These are phyloP conservation scores for Fusarium proliferatum DNA, from an alignment of 2,329 filamentous ascomycete genomes.

Conservation along the genomic window DNA sequence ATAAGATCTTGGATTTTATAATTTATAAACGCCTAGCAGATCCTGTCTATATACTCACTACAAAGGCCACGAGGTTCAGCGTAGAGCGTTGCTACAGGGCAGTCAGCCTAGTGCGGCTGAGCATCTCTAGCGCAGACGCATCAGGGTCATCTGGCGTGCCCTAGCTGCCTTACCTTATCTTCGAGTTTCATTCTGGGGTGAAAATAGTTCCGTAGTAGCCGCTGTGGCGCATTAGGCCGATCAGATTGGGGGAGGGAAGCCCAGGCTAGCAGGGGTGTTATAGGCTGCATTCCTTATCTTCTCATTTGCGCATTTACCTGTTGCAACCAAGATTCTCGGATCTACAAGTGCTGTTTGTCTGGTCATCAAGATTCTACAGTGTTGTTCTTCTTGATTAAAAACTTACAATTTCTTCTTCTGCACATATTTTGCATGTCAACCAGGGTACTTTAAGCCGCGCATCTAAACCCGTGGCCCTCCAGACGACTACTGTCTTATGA, in stretches of 20 bases:
- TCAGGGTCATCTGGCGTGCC: background rate
- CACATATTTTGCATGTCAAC: background rate
- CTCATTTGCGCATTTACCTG: background rate
- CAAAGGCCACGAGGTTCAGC: too few relatives aligned
- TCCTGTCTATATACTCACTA: too few relatives aligned
- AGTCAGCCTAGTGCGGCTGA: background rate
- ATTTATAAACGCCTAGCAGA: too few relatives aligned
- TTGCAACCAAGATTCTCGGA: background rate
- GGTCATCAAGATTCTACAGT: background rate
- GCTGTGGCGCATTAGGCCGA: background rate
- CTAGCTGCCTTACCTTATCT: background rate
- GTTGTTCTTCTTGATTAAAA: background rate
- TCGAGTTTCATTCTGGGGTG: background rate
- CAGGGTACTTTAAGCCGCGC: fast-evolving
- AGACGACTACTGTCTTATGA: background rate
- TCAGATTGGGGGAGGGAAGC: background rate
- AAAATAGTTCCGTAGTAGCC: background rate
- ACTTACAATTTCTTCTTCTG: background rate
- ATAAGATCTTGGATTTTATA: too few relatives aligned
- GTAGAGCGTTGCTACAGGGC: too few relatives aligned
- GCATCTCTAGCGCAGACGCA: background rate
- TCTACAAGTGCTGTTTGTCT: background rate
- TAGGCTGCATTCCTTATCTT: background rate
- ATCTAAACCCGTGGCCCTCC: fast-evolving
- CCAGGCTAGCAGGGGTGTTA: background rate